These are phyloP conservation scores for Podospora pseudocomata DNA, from an alignment of 495 filamentous ascomycete species.

Conservation along the genomic window DNA sequence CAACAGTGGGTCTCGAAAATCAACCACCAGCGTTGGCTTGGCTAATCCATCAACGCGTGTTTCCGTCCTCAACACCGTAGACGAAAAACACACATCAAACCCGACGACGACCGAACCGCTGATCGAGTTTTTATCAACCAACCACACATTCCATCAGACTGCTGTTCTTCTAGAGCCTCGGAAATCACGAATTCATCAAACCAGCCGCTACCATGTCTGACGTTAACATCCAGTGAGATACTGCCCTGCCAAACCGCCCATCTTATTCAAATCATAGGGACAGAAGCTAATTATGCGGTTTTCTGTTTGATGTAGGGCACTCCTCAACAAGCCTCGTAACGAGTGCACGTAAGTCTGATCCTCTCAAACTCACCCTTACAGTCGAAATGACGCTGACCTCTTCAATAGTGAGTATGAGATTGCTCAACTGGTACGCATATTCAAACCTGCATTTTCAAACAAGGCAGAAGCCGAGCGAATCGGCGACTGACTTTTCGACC, in stretches of 20 bases:
- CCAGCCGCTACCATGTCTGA: constrained; percentile 23
- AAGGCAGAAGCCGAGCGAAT: not conserved
- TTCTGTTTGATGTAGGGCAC: constrained; percentile 22
- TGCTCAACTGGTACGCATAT: constrained; percentile 25
- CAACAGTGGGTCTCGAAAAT: constrained; percentile 9
- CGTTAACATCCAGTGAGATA: constrained; percentile 28
- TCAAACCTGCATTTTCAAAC: not conserved
- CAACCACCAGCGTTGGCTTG: not conserved
- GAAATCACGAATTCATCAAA: not conserved
- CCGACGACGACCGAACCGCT: not conserved
- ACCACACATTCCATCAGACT: not conserved
- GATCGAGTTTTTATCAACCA: not conserved
- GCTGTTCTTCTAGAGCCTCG: not conserved
- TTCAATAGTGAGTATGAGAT: constrained; percentile 28
- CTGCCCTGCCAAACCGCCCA: not conserved
- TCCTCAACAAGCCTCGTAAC: constrained; percentile 31
- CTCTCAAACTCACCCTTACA: not conserved
- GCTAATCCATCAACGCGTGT: not conserved
- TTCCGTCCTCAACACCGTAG: constrained; percentile 3
- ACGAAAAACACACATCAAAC: not conserved
- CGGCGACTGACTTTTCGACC: not conserved
- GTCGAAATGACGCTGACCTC: constrained; percentile 4
- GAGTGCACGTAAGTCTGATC: constrained; percentile 32
- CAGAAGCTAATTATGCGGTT: not conserved
- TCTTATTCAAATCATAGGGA: not conserved